Base-by-base conservation (phyloP, 306 rosid species). In the Ormosia semicastrata region DNA sequence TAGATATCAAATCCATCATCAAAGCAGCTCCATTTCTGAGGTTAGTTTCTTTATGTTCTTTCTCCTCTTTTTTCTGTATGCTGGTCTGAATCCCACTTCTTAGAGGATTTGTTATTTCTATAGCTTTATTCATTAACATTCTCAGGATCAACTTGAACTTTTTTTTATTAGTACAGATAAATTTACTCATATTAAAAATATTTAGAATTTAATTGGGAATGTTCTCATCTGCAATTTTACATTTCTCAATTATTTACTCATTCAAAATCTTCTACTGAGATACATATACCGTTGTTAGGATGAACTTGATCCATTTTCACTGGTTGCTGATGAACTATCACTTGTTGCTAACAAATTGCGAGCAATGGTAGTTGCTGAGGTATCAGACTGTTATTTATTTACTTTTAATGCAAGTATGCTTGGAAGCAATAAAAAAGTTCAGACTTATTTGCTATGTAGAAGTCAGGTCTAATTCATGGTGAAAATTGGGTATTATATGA, bases 301-400 rank as follows among this genome's bases (percentile, higher is more conserved):
- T 36, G 75, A 89, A 67, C 89, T 73, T 14, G 96, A 92, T 76
- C 96, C 96, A 5, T 92, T 92, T 86, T 88, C 94, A 4, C 87
- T 92, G 46, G 96, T 92, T 82, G 90, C 96, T 14, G 96, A 92
- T 18, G 94, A 92, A 70, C 80, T 92, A 44, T 92, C 91, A 40
- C 80, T 82, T 69, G 64, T 92, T 83, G 93, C 92, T 41, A 79
- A 85, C 71, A 85, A 90, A 60, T 85, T 92, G 53, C 85, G 96
- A 37, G 73, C 82, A 18, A 89, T 89, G 92, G 91, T 89, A 34
- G 89, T 88, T 76, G 83, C 96, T 79, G 92, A 88, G 96, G 96
- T 92, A 89, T 81, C 44, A 40, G 11, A 63, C 56, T 39, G 60
- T 71, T 54, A 65, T 24, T 69, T n/a, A 33, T 37, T 12, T 33